These are phyloP conservation scores for Ascochyta pisi DNA, from an alignment of 2,329 filamentous ascomycete genomes.

Conservation along the genomic window DNA sequence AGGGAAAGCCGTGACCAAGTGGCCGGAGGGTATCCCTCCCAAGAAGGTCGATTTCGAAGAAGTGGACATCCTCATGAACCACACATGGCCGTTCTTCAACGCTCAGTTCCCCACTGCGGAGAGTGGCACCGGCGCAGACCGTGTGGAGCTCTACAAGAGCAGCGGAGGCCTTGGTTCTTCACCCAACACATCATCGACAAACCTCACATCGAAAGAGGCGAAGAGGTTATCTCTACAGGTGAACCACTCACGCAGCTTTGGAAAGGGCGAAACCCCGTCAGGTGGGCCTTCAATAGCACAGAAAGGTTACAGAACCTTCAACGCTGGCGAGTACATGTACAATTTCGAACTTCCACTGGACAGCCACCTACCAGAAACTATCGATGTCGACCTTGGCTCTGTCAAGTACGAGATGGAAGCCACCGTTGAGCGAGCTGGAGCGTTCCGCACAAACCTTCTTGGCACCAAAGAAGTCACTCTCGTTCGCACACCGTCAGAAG, in stretches of 20 bases:
- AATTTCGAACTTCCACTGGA: slow-evolving; percentile 86
- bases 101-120: slow-evolving; percentile 68
- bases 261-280: slow-evolving; percentile 73
- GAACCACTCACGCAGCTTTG: slow-evolving; percentile 84
- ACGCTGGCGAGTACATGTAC: slow-evolving; percentile 75
- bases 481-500: slow-evolving; percentile 84
- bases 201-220: slow-evolving; percentile 57
- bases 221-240: slow-evolving; percentile 79
- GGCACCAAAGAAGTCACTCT: slow-evolving; percentile 83
- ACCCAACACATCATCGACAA: slow-evolving; percentile 54
- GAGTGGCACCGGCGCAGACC: slow-evolving; percentile 67
- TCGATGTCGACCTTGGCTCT: slow-evolving; percentile 82
- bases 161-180: slow-evolving; percentile 52
- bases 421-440: slow-evolving; percentile 82
- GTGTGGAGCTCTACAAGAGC: slow-evolving; percentile 63
- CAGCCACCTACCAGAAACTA: slow-evolving; percentile 79
- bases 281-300: slow-evolving; percentile 66
- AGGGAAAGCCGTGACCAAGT: slow-evolving; percentile 87
- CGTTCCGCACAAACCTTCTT: slow-evolving; percentile 86
- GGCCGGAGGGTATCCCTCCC: slow-evolving; percentile 95
- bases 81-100: slow-evolving; percentile 93
- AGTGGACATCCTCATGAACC: slow-evolving; percentile 83
- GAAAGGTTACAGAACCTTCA: slow-evolving; percentile 86
- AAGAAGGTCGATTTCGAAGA: slow-evolving; percentile 84
- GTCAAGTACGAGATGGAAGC: slow-evolving; percentile 90